Conservation (phyloP, 2,329 filamentous ascomycete genomes). For the Phialophora expanda region DNA sequence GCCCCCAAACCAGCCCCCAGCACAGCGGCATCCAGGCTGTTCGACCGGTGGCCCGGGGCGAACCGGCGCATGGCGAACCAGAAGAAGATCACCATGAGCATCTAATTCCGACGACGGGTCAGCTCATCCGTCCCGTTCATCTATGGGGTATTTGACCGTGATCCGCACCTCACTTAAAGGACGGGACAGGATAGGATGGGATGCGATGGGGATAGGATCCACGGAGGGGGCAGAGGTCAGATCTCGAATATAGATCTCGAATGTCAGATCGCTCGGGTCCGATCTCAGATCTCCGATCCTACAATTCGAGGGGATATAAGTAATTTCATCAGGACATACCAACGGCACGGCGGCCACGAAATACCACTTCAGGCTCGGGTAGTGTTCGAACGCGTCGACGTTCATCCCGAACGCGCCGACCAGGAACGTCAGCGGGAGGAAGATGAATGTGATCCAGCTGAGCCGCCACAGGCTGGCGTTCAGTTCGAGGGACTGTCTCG, state of each 20-base stretch:
- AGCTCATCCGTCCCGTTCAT: not conserved
- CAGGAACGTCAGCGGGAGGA: constrained; percentile 56
- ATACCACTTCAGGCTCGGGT: constrained; percentile 56
- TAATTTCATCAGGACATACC: not conserved
- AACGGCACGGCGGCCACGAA: constrained; percentile 56
- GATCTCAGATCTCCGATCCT: too few species aligned
- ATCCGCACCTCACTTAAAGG: too few species aligned
- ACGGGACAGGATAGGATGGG: too few species aligned
- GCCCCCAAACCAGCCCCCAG: not conserved
- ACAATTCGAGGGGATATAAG: not conserved
- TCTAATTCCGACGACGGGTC: not conserved
- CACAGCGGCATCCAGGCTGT: not conserved
- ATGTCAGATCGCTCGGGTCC: too few species aligned
- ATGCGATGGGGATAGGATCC: too few species aligned
- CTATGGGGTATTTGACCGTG: too few species aligned
- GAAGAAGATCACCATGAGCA: constrained; percentile 10
- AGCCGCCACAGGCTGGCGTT: constrained; percentile 41
- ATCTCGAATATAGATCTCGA: too few species aligned
- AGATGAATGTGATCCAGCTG: constrained; percentile 50
- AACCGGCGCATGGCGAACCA: constrained; percentile 20
- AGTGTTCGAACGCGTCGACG: constrained; percentile 52
- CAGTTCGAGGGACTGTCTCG: constrained; percentile 28
- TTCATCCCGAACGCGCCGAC: constrained; percentile 46
- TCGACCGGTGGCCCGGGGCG: not conserved
- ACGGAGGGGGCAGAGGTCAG: too few species aligned